A percentile compares a stretch with the other conserved stretches of the same genome.
Evolutionary conservation across 768 basidiomycete species (phyloP).

Genomic region (Amanita rimosa): DNA sequence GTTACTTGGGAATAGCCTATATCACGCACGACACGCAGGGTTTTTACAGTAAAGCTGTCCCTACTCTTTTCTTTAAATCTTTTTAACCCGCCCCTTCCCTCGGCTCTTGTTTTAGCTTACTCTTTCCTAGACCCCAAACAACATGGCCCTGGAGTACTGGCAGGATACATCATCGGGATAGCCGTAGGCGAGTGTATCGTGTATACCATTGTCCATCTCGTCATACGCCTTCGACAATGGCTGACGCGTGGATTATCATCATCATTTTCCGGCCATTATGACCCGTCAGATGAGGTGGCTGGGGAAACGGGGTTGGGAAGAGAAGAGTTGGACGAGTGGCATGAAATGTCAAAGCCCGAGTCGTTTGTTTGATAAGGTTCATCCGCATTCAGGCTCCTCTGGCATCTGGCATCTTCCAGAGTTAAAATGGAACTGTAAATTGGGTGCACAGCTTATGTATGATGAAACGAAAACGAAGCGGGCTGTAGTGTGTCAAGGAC

Average conservation of each 20-base stretch:
- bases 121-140: slow-evolving; percentile 46
- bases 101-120: slow-evolving; percentile 57
- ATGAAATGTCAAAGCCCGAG: not conserved
- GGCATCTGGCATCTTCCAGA: too few relatives aligned
- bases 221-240: slow-evolving; percentile 26
- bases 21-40: slow-evolving; percentile 50
- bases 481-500: too few relatives aligned
- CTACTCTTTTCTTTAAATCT: not conserved
- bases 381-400: too few relatives aligned
- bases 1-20: slow-evolving; percentile 60
- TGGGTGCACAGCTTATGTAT: too few relatives aligned
- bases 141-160: slow-evolving; percentile 28
- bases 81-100: not conserved
- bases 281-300: not conserved
- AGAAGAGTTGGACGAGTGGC: slow-evolving; percentile 2
- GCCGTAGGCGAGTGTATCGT: slow-evolving; percentile 36
- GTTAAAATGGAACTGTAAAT: too few relatives aligned
- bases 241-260: slow-evolving; percentile 11
- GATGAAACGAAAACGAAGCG: too few relatives aligned
- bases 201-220: slow-evolving; percentile 35
- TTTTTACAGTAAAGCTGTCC: slow-evolving; percentile 45
- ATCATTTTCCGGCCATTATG: not conserved
- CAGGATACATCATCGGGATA: slow-evolving; percentile 56
- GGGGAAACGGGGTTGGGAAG: not conserved
- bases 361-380: not conserved